phyloP scores from a whole-genome alignment of 73 alveolate species.

The Halteria grandinella region DNA sequence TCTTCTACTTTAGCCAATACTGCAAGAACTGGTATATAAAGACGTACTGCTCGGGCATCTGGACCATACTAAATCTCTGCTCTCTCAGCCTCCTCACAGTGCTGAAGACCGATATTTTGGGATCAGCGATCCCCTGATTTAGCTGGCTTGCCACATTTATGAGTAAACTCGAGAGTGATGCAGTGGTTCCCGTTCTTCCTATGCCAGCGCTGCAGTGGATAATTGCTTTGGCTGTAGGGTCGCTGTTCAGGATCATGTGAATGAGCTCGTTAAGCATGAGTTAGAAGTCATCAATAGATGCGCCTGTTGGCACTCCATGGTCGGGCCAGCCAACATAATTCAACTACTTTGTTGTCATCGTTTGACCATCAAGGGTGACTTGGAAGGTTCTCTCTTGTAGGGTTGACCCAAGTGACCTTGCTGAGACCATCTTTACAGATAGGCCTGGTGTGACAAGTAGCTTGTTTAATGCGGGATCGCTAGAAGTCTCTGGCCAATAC shows the following conservation, averaged over 20 bases:
- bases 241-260: conserved; percentile 11
- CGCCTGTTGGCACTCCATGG: conserved; percentile 88
- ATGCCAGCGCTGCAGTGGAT: conserved; percentile 99
- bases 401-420: too few relatives aligned
- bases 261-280: conserved; percentile 15
- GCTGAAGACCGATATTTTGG: conserved; percentile 82
- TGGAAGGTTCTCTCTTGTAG: too few relatives aligned
- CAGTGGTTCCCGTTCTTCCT: conserved; percentile 98
- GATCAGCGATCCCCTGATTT: conserved; percentile 63
- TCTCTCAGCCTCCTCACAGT: conserved; percentile 95
- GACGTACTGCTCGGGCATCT: conserved; percentile 79
- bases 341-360: conserved; percentile 73
- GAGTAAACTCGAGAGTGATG: not conserved
- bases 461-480: too few relatives aligned
- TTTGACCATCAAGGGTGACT: too few relatives aligned
- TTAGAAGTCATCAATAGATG: conserved; percentile 66
- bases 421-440: too few relatives aligned
- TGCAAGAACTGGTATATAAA: conserved; percentile 84
- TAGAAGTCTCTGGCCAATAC: conserved; percentile 90
- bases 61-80: conserved; percentile 94
- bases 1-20: conserved; percentile 45
- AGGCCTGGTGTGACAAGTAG: too few relatives aligned
- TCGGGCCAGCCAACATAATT: conserved; percentile 95
- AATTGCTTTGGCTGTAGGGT: conserved; percentile 67
- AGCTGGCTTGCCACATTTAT: conserved; percentile 5